Evolutionary conservation across 179 eudicot genomes (phyloP).

Genomic region (Heliamphora ciliata): DNA sequence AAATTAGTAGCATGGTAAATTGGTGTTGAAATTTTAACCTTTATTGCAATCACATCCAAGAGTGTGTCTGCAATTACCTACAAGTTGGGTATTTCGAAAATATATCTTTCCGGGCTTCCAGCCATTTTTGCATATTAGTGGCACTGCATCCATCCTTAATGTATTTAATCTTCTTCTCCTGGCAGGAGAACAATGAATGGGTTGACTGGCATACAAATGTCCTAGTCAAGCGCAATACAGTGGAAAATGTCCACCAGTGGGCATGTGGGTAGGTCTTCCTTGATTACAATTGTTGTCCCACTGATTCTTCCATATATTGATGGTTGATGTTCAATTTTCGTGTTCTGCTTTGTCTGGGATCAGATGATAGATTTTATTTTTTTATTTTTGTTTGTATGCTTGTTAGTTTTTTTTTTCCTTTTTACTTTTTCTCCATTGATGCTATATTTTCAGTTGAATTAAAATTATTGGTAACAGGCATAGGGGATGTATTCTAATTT

Average conservation of each 20-base stretch:
- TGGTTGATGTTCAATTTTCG: background rate
- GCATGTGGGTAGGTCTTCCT: conserved; percentile 64
- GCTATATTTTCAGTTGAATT: background rate
- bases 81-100: conserved; percentile 3
- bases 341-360: background rate
- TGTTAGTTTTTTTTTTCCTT: no score
- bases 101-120: background rate
- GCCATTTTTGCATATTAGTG: conserved; percentile 4
- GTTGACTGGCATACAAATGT: conserved; percentile 69
- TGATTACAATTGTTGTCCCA: background rate
- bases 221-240: conserved; percentile 57
- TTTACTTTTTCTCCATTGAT: background rate
- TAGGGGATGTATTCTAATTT: background rate
- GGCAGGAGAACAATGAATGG: conserved; percentile 73
- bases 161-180: conserved; percentile 10
- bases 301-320: background rate
- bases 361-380: no score
- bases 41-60: background rate
- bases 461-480: background rate
- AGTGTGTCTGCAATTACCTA: background rate
- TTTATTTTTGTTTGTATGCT: no score
- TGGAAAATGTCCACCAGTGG: conserved; percentile 84
- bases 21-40: background rate
- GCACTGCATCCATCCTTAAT: conserved; percentile 4
- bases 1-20: background rate